These are phyloP conservation scores for Dendrobium huoshanense DNA, from an alignment of 106 monocot genomes.

Conservation along the genomic window DNA sequence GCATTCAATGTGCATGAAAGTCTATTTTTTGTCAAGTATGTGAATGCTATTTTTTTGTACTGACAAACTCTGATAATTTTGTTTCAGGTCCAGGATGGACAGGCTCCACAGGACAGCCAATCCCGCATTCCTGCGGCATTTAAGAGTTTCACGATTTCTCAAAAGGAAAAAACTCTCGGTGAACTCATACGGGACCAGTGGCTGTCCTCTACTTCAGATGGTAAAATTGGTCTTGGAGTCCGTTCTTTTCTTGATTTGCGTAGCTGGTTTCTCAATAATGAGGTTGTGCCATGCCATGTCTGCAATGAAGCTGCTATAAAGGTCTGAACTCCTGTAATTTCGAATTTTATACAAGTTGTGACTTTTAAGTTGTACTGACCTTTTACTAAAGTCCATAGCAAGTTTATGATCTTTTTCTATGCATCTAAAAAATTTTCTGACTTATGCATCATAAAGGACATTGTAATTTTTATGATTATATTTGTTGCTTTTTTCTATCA, in stretches of 20 bases:
- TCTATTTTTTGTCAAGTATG: background rate
- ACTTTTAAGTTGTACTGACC: background rate
- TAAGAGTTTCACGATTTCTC: constrained; percentile 71
- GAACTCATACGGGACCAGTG: constrained; percentile 75
- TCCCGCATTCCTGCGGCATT: constrained; percentile 55
- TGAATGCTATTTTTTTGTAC: background rate
- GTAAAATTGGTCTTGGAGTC: constrained; percentile 80
- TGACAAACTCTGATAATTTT: background rate
- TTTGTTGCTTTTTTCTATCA: background rate
- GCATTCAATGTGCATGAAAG: background rate
- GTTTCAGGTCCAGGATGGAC: constrained; percentile 35
- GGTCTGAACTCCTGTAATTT: constrained; percentile 27
- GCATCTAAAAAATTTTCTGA: background rate
- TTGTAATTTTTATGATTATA: background rate
- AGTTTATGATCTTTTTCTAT: background rate
- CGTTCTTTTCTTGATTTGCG: constrained; percentile 96
- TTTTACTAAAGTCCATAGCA: background rate
- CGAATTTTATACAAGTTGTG: background rate
- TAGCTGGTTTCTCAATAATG: constrained; percentile 81
- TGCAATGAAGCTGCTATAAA: constrained; percentile 85
- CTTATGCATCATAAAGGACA: background rate
- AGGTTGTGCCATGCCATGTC: constrained; percentile 72
- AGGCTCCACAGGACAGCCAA: constrained; percentile 44
- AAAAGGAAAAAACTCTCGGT: constrained; percentile 84
- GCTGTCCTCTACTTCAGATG: constrained; percentile 50